Percentiles rank a stretch among this genome's conserved stretches.
phyloP scores from a whole-genome alignment of 179 eudicot genomes.

The Nepenthes alata region DNA sequence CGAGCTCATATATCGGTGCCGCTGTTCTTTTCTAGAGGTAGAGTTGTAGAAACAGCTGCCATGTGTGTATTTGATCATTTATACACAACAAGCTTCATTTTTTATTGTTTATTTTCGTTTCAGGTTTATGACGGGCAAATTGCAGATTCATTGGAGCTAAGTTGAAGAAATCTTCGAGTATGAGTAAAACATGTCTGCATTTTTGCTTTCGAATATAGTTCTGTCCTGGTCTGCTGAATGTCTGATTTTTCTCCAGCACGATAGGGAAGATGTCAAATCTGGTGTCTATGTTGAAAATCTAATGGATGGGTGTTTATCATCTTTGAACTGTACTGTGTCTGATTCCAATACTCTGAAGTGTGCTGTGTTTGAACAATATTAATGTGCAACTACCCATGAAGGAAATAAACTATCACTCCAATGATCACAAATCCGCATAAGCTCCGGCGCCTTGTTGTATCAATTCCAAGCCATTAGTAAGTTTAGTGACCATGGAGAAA shows the following conservation, averaged over 20 bases:
- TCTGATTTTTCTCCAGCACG: constrained; percentile 27
- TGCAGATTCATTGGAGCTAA: constrained; percentile 81
- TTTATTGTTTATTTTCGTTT: neutral
- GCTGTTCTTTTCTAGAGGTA: constrained; percentile 98
- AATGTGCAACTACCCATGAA: too few relatives aligned
- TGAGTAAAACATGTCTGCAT: neutral
- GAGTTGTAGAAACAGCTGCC: constrained; percentile 4
- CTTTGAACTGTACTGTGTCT: constrained; percentile 25
- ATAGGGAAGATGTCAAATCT: constrained; percentile 88
- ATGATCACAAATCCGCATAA: too few relatives aligned
- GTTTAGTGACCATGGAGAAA: too few relatives aligned
- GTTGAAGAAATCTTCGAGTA: constrained; percentile 88
- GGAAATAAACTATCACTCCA: too few relatives aligned
- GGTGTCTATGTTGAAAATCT: constrained; percentile 96
- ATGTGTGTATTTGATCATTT: neutral
- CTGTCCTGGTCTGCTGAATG: constrained; percentile 5
- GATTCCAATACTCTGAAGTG: too few relatives aligned
- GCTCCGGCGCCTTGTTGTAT: too few relatives aligned
- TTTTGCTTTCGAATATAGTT: constrained; percentile 1
- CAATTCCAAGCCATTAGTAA: too few relatives aligned
- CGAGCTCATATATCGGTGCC: constrained; percentile 73
- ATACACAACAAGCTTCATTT: neutral
- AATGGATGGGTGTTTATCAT: constrained; percentile 66
- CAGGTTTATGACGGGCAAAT: constrained; percentile 97
- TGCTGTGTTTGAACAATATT: too few relatives aligned